Percentiles rank a stretch among this genome's conserved stretches.
These are phyloP conservation scores for Trichoderma pleuroti DNA, from an alignment of 2,329 filamentous ascomycete species.

Conservation along the genomic window DNA sequence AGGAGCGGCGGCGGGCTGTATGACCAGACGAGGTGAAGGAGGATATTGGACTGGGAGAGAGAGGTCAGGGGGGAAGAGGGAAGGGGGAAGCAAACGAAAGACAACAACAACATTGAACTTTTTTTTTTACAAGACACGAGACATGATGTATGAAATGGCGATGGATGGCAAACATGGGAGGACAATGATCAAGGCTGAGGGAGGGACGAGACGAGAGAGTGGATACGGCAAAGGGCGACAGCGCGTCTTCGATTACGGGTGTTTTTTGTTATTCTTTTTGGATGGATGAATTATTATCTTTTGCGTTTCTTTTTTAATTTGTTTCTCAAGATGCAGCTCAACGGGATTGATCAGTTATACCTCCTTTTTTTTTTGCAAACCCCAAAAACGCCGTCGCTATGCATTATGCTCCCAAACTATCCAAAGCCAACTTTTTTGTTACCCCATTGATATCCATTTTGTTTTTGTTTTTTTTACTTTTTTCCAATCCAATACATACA, in stretches of 20 bases:
- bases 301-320: background rate
- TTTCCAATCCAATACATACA: constrained; percentile 22
- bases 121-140: background rate
- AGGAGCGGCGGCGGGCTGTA: constrained; percentile 15
- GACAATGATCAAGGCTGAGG: background rate
- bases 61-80: background rate
- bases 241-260: background rate
- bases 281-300: background rate
- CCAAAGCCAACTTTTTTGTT: background rate
- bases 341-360: constrained; percentile 19
- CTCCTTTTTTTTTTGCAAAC: constrained; percentile 15
- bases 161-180: background rate
- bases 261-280: background rate
- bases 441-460: constrained; percentile 20
- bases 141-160: background rate
- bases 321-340: background rate
- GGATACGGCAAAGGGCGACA: background rate
- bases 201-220: background rate
- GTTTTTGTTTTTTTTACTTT: constrained; percentile 19
- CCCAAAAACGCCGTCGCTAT: constrained; percentile 43
- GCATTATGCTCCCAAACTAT: constrained; percentile 24
- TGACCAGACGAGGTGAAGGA: background rate
- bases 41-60: background rate
- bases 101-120: background rate
- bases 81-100: background rate